Conservation (phyloP, 352 stramenopile genomes). For the Achlya hypogyna region DNA sequence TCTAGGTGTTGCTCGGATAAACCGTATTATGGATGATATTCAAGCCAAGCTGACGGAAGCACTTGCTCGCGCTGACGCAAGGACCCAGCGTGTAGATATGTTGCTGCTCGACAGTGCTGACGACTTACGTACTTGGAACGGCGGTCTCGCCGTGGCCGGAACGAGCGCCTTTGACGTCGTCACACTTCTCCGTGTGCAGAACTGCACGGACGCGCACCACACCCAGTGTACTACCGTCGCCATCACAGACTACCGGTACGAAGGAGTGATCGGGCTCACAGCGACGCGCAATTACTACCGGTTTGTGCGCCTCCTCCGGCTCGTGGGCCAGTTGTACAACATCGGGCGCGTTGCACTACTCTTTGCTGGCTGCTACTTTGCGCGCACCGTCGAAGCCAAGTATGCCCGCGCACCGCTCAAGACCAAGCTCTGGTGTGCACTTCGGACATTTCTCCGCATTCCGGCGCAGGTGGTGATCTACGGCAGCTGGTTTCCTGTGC, state of each 20-base stretch:
- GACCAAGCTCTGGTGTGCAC: neutral
- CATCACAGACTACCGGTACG: neutral
- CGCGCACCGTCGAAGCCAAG: neutral
- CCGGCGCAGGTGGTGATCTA: conserved; percentile 2
- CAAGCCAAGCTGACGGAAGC: neutral
- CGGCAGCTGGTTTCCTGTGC: neutral
- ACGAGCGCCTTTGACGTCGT: neutral
- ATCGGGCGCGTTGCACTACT: neutral
- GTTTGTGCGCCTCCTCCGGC: neutral
- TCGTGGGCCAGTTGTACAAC: conserved; percentile 4
- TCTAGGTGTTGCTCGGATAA: neutral
- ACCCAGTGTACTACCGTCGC: neutral
- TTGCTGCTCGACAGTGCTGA: neutral
- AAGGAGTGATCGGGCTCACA: neutral
- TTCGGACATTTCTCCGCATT: neutral
- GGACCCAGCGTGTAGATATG: neutral
- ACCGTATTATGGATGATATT: neutral
- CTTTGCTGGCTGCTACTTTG: neutral
- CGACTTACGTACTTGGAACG: neutral
- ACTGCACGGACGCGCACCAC: neutral
- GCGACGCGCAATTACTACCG: neutral
- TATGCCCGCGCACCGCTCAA: neutral
- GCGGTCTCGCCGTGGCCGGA: neutral
- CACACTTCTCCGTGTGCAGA: neutral
- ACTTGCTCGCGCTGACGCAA: neutral